These are phyloP conservation scores for Trichosanthes truncata DNA, from an alignment of 306 rosid genomes.

Conservation along the genomic window DNA sequence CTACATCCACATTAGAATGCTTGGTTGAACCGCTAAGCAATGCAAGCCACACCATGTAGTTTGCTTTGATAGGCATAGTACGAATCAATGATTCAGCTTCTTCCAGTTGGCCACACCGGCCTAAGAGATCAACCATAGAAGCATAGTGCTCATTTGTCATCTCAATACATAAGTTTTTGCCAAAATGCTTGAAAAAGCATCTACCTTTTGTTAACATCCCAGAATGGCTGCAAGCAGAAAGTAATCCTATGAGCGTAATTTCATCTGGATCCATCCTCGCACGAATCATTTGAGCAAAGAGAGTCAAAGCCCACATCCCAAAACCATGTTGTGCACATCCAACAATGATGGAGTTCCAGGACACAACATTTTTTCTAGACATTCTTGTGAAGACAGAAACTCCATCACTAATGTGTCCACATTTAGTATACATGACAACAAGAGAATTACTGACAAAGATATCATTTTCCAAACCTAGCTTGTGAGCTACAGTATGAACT, in stretches of 20 bases:
- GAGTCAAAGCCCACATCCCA: slow-evolving; percentile 45
- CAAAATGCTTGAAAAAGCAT: slow-evolving; percentile 42
- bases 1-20: slow-evolving; percentile 54
- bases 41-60: slow-evolving; percentile 58
- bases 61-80: slow-evolving; percentile 47
- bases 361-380: slow-evolving; percentile 46
- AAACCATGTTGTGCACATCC: slow-evolving; percentile 79
- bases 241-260: slow-evolving; percentile 71
- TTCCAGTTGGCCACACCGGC: slow-evolving; percentile 61
- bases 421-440: slow-evolving; percentile 69
- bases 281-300: slow-evolving; percentile 55
- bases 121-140: slow-evolving; percentile 73
- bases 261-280: slow-evolving; percentile 46
- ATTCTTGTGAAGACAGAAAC: slow-evolving; percentile 41
- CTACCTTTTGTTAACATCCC: slow-evolving; percentile 72
- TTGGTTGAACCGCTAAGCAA: slow-evolving; percentile 57
- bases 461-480: slow-evolving; percentile 46
- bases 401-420: slow-evolving; percentile 54
- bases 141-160: slow-evolving; percentile 61
- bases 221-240: slow-evolving; percentile 72
- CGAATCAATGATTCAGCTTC: slow-evolving; percentile 59
- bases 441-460: slow-evolving; percentile 65
- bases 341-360: slow-evolving; percentile 65
- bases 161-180: slow-evolving; percentile 19
- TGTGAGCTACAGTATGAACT: slow-evolving; percentile 35